Evolutionary conservation across 371 early-diverging fungal genomes (phyloP), one percentile per base, ranked within the genome.

Genomic region (Lichtheimia hyalospora): DNA sequence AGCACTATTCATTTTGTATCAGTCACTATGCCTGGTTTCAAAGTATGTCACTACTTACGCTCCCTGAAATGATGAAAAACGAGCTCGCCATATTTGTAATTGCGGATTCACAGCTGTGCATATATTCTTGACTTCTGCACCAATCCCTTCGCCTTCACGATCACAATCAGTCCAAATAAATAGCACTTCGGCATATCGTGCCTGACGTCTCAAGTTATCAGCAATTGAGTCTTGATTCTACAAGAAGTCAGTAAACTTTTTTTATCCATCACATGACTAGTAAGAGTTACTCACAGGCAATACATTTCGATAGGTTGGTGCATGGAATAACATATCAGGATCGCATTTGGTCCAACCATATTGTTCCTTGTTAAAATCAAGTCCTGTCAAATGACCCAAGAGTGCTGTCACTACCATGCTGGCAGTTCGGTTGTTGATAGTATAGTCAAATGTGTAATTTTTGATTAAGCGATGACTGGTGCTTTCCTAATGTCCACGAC

Each of bases 121-220:
- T 0, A 95, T 71, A 6, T 84, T 70, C 0, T 77, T 86, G 14
- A 97, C 86, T 67, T 99, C 98, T 6, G 73, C 69, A 12, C 98
- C 99, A 68, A 99, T 99, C 51, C 94, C 91, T 64, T 99, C 99
- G 16, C 99, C 99, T 75, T 99, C 99, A 43, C 97, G 85, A 82
- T 99, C 99, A 69, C 99, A 98, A 85, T 99, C 99, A 1, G 99
- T 99, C 99, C 99, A 99, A 28, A 99, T 97, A 53, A 98, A 89
- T 25, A 99, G 69, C 42, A 86, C 70, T 16, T 91, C 75, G 0
- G 89, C 84, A 0, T 65, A 42, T 41, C 87, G 72, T 0, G 90
- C 84, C 63, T 93, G 84, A 6, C 64, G 58, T 28, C 70, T 49
- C 3, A 98, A 62, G 67, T 95, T 95, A 2, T 27, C 25, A 0